Evolutionary conservation across 192 early-diverging fungal genomes (phyloP).

Genomic region (Thamnidium elegans): DNA sequence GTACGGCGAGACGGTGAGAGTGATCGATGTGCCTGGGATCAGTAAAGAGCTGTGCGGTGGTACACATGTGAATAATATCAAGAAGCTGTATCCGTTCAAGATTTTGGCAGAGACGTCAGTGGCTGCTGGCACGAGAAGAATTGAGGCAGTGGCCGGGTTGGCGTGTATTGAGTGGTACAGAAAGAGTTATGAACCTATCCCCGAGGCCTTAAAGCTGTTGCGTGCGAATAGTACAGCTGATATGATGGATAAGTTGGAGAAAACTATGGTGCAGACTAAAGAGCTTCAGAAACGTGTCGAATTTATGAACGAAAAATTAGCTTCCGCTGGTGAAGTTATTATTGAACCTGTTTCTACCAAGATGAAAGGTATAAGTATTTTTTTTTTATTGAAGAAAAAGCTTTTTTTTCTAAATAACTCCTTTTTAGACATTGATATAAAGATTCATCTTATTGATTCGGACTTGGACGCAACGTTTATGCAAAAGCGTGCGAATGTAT

Average conservation of each 20-base stretch:
- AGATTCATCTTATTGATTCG: conserved; percentile 39
- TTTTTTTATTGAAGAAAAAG: too few species aligned
- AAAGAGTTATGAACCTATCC: conserved; percentile 42
- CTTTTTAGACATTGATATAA: conserved; percentile 21
- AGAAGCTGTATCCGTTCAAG: conserved; percentile 52
- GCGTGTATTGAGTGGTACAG: conserved; percentile 43
- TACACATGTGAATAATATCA: conserved; percentile 52
- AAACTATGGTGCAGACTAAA: conserved; percentile 38
- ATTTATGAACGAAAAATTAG: conserved; percentile 43
- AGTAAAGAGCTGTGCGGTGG: conserved; percentile 58
- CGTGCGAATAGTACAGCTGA: conserved; percentile 37
- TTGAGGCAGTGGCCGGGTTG: conserved; percentile 55
- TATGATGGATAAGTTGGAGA: conserved; percentile 42
- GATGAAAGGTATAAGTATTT: conserved; percentile 22
- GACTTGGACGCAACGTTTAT: conserved; percentile 41
- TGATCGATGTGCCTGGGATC: conserved; percentile 50
- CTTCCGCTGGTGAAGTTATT: conserved; percentile 22
- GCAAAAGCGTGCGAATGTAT: conserved; percentile 42
- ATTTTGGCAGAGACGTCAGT: conserved; percentile 53
- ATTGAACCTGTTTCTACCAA: conserved; percentile 16
- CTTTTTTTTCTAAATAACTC: not conserved
- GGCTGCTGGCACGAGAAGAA: conserved; percentile 58
- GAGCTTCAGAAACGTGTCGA: conserved; percentile 39
- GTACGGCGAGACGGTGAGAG: conserved; percentile 53
- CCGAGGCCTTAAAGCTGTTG: conserved; percentile 36